Evolutionary conservation across 2,329 filamentous ascomycete genomes (phyloP).

Genomic region (Hymenoscyphus scutula): DNA sequence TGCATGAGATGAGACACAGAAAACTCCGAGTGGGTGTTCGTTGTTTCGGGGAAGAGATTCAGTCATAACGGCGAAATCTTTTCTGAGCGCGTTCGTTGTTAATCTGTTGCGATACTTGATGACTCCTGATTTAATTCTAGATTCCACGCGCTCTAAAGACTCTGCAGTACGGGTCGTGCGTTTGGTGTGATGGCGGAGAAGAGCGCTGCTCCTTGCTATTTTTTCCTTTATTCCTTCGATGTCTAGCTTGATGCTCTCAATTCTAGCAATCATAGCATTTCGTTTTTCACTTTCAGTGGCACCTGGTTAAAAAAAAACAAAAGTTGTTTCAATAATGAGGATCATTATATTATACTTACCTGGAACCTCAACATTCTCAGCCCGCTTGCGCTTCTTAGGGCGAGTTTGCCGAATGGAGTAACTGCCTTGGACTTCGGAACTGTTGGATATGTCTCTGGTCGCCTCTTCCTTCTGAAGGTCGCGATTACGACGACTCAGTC

Average conservation of each 20-base stretch:
- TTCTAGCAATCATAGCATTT: not conserved
- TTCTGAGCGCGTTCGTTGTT: not conserved
- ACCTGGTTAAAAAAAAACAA: not conserved
- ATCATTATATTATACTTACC: not conserved
- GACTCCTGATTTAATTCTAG: too few species aligned
- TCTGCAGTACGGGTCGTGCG: too few species aligned
- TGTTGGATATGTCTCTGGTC: too few species aligned
- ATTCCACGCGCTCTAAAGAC: too few species aligned
- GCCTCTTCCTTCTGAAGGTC: not conserved
- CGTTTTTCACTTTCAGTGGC: not conserved
- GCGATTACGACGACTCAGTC: too few species aligned
- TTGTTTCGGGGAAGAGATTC: conserved; percentile 11
- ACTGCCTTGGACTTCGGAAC: too few species aligned
- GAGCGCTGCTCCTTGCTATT: not conserved
- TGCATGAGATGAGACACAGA: conserved; percentile 20
- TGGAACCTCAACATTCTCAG: not conserved
- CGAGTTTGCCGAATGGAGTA: not conserved
- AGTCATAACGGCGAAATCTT: conserved; percentile 16
- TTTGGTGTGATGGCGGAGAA: too few species aligned
- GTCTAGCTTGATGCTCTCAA: not conserved
- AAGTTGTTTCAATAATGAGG: not conserved
- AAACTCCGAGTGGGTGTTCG: conserved; percentile 13
- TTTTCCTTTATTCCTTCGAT: not conserved
- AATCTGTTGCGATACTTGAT: conserved; percentile 7
- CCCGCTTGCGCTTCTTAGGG: not conserved